Evolutionary conservation across 2,329 filamentous ascomycete species (phyloP), one percentile per base, ranked within the genome.

Genomic region (Chrysosporium queenslandicum): DNA sequence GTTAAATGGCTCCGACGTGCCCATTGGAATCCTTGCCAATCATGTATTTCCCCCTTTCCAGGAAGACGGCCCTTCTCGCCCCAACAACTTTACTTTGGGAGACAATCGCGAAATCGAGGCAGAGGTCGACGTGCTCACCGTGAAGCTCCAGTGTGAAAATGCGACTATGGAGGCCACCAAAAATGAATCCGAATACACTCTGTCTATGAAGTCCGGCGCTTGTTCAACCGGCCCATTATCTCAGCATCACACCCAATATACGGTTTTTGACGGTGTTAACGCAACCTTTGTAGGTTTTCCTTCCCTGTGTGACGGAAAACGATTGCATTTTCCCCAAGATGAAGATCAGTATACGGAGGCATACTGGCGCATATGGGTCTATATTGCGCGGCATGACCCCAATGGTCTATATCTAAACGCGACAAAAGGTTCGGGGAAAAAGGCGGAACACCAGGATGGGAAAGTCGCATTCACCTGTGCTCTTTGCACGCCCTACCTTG

Each of bases 211-310:
- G 27, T 52, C 50, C 29, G 50, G 32, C 29, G 23, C 30, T 36
- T 52, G 40, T 39, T 45, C 50, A 46, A 50, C 48, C 48, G 48
- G 48, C 48, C 48, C 48, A n/a, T 50, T 50, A 34, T 14, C 48
- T 32, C 47, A 41, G 37, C 23, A 41, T 29, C 4, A 29, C 21
- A 52, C 39, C 18, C 14, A 45, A 39, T 14, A 45, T 30, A 52
- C 27, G 18, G 50, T 46, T 14, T 34, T 46, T 45, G 4, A 25
- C 16, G 32, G 23, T 32, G 32, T 46, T 37, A 37, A 37, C 18
- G 32, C 36, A 34, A 41, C 27, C 34, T 50, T 43, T 34, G 36
- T 25, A 21, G 47, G 47, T 41, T 50, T 41, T 42, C 34, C 47
- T 16, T 34, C 36, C 23, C 20, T 41, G 25, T 50, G 36, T 42